These are phyloP conservation scores for Apiospora saccharicola DNA, from an alignment of 2,329 filamentous ascomycete genomes.

Conservation along the genomic window DNA sequence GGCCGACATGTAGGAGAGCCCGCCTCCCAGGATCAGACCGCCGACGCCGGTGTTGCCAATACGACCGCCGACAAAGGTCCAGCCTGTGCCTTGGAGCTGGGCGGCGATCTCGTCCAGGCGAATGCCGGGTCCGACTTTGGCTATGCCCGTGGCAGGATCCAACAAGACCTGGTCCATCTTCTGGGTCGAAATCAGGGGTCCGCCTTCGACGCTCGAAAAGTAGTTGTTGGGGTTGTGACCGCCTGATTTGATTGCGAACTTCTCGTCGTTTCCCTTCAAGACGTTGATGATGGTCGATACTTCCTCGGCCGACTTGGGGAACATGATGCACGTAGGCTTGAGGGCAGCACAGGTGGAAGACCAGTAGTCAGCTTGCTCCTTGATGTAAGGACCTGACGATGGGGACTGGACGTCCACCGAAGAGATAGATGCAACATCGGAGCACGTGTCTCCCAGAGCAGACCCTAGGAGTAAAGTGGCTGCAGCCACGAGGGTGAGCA, in stretches of 20 bases:
- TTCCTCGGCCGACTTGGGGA: constrained; percentile 57
- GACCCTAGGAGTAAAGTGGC: constrained; percentile 29
- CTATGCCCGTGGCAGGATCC: constrained; percentile 46
- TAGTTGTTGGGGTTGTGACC: constrained; percentile 64
- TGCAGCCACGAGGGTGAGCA: background rate
- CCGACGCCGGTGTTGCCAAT: constrained; percentile 54
- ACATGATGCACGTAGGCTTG: constrained; percentile 54
- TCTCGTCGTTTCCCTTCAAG: constrained; percentile 53
- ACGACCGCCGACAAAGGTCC: constrained; percentile 53
- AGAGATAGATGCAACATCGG: constrained; percentile 42
- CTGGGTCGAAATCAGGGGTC: constrained; percentile 57
- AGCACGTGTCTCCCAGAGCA: constrained; percentile 46
- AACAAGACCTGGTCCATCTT: constrained; percentile 51
- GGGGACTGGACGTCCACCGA: constrained; percentile 46
- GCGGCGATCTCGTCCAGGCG: constrained; percentile 51
- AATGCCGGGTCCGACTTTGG: constrained; percentile 54
- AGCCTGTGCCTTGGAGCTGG: constrained; percentile 50
- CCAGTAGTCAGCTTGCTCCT: constrained; percentile 53
- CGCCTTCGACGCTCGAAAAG: constrained; percentile 57
- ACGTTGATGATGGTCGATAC: constrained; percentile 59
- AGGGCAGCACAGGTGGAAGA: constrained; percentile 52
- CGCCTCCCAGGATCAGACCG: constrained; percentile 61
- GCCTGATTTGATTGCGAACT: constrained; percentile 64
- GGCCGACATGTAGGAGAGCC: constrained; percentile 59
- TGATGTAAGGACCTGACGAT: constrained; percentile 44